Base-by-base conservation (phyloP, 441 rosid genomes). In the Gossypium gossypioides region DNA sequence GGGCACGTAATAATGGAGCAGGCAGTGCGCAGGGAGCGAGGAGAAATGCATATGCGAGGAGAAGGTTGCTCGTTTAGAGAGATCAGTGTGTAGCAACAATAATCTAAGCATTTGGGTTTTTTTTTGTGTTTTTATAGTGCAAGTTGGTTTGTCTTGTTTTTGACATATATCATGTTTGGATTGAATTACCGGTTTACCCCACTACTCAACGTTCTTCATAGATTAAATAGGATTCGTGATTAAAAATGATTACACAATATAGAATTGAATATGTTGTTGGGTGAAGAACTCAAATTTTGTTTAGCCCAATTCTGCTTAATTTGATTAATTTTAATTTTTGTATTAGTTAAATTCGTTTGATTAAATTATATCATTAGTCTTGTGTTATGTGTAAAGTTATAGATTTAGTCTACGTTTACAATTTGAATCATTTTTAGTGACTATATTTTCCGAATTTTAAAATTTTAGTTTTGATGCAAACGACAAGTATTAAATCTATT, bases 1-100 rank as follows among this genome's bases (percentile, higher is more conserved):
- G 52, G 48, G 71, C 74, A 73, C 70, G 76, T 68, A 77, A 72
- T 73, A n/a, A 72, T 60, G 57, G 59, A 34, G 66, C 59, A 77
- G 80, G 54, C 27, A 29, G 66, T 68, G 74, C 73, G 46, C 70
- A 27, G 64, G 16, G 70, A 40, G 76, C 70, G 70, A 72, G 76
- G 76, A 67, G 48, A 60, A 51, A 71, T 32, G 75, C 75, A 71
- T 65, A 46, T 44, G 70, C 34, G 6, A n/a, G 46, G 4, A 32
- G 24, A 29, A 9, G 59, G 27, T 8, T 21, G 25, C 59, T 55
- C 27, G 3, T 55, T 19, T 19, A 55, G 27, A 8, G 42, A 34
- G 42, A 34, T 34, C 10, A 6, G 10, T 34, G 42, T 34, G 10
- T 6, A 6, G 42, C 46, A 61, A 32, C 19, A 29, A 61, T 6